These are phyloP conservation scores for Trichoderma koningiopsis DNA, from an alignment of 2,329 filamentous ascomycete genomes.

Conservation along the genomic window DNA sequence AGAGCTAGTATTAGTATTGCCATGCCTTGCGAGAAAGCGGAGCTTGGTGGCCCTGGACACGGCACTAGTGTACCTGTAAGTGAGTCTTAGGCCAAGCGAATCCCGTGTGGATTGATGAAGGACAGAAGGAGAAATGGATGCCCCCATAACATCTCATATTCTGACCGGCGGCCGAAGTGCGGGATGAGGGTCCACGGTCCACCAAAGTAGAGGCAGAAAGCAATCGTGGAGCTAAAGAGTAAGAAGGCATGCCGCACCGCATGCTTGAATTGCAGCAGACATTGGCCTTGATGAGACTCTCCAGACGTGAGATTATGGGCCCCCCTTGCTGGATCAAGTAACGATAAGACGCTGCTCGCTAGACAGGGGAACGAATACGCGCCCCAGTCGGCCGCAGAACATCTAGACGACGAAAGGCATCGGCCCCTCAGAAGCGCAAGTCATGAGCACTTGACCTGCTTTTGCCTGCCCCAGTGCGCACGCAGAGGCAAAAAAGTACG, in stretches of 20 bases:
- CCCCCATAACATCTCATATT: conserved; percentile 9
- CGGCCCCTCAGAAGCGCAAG: background rate
- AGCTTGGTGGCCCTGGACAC: background rate
- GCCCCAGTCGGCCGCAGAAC: conserved; percentile 9
- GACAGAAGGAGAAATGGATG: background rate
- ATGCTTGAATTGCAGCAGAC: conserved; percentile 1
- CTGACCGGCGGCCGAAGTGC: background rate
- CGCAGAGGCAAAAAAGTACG: background rate
- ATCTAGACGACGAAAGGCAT: background rate
- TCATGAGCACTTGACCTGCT: background rate
- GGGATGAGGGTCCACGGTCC: conserved; percentile 3
- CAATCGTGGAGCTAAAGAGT: background rate
- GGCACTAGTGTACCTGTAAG: background rate
- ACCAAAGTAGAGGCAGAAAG: background rate
- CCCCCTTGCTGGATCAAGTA: background rate
- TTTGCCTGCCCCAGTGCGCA: background rate
- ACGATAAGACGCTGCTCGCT: conserved; percentile 2
- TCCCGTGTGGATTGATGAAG: background rate
- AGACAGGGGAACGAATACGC: conserved; percentile 8
- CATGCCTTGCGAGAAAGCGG: conserved; percentile 22
- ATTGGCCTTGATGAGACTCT: conserved; percentile 7
- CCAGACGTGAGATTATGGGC: conserved; percentile 16
- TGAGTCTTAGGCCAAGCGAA: background rate
- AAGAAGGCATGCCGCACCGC: background rate
- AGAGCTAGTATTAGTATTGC: conserved; percentile 19